These are phyloP conservation scores for Fusarium sp. DNA, from an alignment of 2,329 filamentous ascomycete species.

Conservation along the genomic window DNA sequence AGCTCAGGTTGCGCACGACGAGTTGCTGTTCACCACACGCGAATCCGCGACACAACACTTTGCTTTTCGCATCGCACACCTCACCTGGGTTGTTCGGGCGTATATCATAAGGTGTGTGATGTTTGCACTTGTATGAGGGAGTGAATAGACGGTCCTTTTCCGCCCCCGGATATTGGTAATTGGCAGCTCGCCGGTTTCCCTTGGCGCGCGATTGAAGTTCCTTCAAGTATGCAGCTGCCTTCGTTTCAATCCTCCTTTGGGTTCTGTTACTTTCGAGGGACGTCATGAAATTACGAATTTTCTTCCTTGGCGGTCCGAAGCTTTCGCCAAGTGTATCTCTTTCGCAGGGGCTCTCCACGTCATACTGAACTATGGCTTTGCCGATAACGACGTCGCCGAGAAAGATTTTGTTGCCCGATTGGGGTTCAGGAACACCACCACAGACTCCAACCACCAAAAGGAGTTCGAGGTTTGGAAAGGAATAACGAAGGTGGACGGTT, in stretches of 20 bases:
- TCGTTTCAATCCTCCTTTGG: neutral
- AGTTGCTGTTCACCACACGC: too few relatives aligned
- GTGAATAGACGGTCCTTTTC: too few relatives aligned
- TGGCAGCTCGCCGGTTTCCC: too few relatives aligned
- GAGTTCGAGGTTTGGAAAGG: conserved; percentile 53
- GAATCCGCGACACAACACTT: too few relatives aligned
- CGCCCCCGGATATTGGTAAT: neutral
- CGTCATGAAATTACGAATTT: conserved; percentile 8
- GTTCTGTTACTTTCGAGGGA: neutral
- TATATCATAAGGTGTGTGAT: too few relatives aligned
- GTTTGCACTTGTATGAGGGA: too few relatives aligned
- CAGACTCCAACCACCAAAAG: conserved; percentile 58
- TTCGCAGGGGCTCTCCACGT: conserved; percentile 44
- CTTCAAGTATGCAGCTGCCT: neutral
- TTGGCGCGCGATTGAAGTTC: neutral
- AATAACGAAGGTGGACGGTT: conserved; percentile 49
- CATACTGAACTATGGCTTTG: conserved; percentile 48
- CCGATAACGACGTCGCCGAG: conserved; percentile 55
- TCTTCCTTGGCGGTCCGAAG: conserved; percentile 23
- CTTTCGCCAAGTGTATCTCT: conserved; percentile 45
- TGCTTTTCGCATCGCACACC: too few relatives aligned
- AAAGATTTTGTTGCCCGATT: conserved; percentile 32
- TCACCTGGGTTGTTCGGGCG: too few relatives aligned
- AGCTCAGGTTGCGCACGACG: too few relatives aligned
- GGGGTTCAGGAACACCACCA: conserved; percentile 52